Evolutionary conservation across 495 filamentous ascomycete species (phyloP), one percentile per base, ranked within the genome.

Genomic region (Aspergillus heteromorphus): DNA sequence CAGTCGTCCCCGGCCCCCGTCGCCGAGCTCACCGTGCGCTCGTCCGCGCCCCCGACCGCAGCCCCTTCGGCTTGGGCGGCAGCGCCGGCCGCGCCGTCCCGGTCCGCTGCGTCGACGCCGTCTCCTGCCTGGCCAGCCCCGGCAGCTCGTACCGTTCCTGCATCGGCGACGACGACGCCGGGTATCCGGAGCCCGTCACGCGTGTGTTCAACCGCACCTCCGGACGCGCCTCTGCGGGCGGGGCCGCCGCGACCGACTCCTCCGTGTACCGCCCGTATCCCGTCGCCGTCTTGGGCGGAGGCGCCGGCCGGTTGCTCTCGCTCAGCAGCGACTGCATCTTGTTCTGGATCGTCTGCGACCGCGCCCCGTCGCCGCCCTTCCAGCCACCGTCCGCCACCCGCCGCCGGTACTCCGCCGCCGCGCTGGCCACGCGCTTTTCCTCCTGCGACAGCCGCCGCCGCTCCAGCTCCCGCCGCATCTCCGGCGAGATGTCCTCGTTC

Each of bases 391-490:
- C 85, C 1, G 88, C 85, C 40, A 96, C 76, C 21, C 87, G 85
- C 54, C 83, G 79, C 4, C 88, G 84, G 64, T 97, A 95, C 67
- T 96, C 93, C 1, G 88, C 91, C n/a, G 90, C 90, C 0, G 92
- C 93, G 40, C 82, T 86, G 30, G 88, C 91, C 9, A 98, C 95
- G n/a, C 93, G 80, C 55, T 85, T 86, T 68, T 98, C 93, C 70
- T 97, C 93, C 66, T 90, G 84, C 17, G 87, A 87, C 17, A 97
- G 81, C 42, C 88, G 83, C 31, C 85, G 79, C 18, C 91, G 83
- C 67, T 98, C 93, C 6, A 97, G 77, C 65, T 97, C 93, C 21
- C 93, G 84, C 27, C 91, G 84, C 77, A 92, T 87, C 69, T 97
- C 95, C 0, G 92, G 90, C 5, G 88, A 83, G 67, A 96, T 79